These are phyloP conservation scores for Arthrobotrys iridis DNA, from an alignment of 2,329 filamentous ascomycete genomes.

Conservation along the genomic window DNA sequence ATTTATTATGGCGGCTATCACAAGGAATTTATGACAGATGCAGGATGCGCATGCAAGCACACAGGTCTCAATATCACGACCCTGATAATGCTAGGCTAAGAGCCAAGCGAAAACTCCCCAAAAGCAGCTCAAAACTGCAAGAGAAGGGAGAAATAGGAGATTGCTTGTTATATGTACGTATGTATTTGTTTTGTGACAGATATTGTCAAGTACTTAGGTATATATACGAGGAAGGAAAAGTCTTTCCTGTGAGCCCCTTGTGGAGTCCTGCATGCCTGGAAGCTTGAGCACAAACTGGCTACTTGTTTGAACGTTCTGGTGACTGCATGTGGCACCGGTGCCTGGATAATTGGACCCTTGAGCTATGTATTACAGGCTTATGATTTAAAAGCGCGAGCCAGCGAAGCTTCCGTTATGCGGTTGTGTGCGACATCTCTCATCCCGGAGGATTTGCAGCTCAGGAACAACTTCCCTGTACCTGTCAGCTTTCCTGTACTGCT, in stretches of 20 bases:
- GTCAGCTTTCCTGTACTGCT: not conserved
- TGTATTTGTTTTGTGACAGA: slow-evolving; percentile 23
- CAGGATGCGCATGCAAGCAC: slow-evolving; percentile 9
- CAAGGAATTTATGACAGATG: slow-evolving; percentile 11
- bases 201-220: too few relatives aligned
- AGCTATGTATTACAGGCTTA: not conserved
- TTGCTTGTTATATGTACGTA: not conserved
- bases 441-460: not conserved
- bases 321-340: not conserved
- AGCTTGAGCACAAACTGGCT: slow-evolving; percentile 13
- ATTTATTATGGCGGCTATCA: slow-evolving; percentile 19
- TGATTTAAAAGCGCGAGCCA: not conserved
- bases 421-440: not conserved
- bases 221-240: too few relatives aligned
- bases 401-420: slow-evolving; percentile 17
- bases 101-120: not conserved
- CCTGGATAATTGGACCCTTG: slow-evolving; percentile 8
- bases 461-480: not conserved
- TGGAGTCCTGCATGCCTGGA: slow-evolving; percentile 31
- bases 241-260: too few relatives aligned
- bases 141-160: not conserved
- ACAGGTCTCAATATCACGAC: not conserved
- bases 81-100: too few relatives aligned
- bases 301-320: not conserved
- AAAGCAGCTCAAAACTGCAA: not conserved